Base-by-base conservation (phyloP, 768 basidiomycete species). In the Mycena rosella region DNA sequence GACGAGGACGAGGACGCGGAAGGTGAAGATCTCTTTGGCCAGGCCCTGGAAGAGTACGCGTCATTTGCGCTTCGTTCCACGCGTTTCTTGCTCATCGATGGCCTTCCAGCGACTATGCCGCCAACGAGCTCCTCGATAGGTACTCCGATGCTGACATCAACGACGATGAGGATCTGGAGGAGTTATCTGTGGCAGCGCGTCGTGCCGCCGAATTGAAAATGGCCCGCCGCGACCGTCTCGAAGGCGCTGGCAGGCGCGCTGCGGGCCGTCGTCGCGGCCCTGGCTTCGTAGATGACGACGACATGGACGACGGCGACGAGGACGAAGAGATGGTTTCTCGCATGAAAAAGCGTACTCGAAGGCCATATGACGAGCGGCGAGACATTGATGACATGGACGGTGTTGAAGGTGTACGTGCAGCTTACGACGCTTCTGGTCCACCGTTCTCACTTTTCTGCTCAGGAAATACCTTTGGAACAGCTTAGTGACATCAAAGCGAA, bases 401-500 rank as follows among this genome's bases (percentile, higher is more conserved):
- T 34, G 78, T 91, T 20, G 96, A 96, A 61, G 95, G 96, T 74
- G 95, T 94, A 66, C 66, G 92, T 82, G 8, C 22, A 63, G n/a
- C 53, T 48, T 26, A 36, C 11, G 48, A 29, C 64, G 36, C 40
- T 6, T 63, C 49, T 29, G 48, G 15, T 53, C n/a, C 15, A 38
- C 38, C 44, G 58, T 53, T 32, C 73, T 78, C 56, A 79, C 36
- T 48, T 67, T 48, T 26, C 26, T 54, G 36, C 52, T 17, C 75
- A 98, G 95, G 96, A 98, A 79, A 86, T 99, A 60, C 96, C 98
- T 0, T 78, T 98, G 47, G 97, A 99, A 76, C 95, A 99, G 82
- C 85, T 99, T 13, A 94, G 95, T 67, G 98, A 99, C 76, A 96
- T 99, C 83, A 98, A 99, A 77, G 95, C 96, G 42, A 95, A 96